Conservation (phyloP, 1,139 yeast species). For the Scheffersomyces lignicola region DNA sequence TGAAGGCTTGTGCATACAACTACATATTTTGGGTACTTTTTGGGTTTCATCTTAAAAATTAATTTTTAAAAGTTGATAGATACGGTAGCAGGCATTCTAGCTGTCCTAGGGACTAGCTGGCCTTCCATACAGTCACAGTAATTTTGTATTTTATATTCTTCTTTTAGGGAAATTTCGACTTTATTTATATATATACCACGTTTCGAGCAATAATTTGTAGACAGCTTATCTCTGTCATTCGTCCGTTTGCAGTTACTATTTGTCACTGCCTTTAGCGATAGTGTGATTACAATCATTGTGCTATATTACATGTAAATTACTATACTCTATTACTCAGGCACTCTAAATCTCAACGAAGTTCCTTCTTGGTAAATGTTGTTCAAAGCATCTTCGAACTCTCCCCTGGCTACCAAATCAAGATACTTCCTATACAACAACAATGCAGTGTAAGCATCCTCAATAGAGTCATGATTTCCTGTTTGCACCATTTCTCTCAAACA, state of each 20-base stretch:
- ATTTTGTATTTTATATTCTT: background rate
- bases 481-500: conserved; percentile 78
- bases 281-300: too few species aligned
- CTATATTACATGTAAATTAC: too few species aligned
- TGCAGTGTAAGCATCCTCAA: conserved; percentile 93
- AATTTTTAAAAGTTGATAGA: conserved; percentile 4
- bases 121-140: background rate
- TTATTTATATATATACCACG: too few species aligned
- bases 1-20: conserved; percentile 5
- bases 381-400: conserved; percentile 61
- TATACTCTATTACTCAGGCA: conserved; percentile 27
- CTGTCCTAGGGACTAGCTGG: background rate
- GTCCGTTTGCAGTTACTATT: too few species aligned
- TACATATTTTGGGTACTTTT: conserved; percentile 1
- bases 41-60: conserved; percentile 2
- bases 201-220: too few species aligned
- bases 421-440: conserved; percentile 73
- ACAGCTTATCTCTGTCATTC: too few species aligned
- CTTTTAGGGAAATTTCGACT: background rate
- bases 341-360: conserved; percentile 42
- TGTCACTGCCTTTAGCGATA: too few species aligned
- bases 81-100: background rate
- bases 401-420: conserved; percentile 55
- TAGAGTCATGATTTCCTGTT: conserved; percentile 92
- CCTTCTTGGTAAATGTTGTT: conserved; percentile 79